Conservation (phyloP, 495 filamentous ascomycete genomes). For the Staphylotrichum longicolle region DNA sequence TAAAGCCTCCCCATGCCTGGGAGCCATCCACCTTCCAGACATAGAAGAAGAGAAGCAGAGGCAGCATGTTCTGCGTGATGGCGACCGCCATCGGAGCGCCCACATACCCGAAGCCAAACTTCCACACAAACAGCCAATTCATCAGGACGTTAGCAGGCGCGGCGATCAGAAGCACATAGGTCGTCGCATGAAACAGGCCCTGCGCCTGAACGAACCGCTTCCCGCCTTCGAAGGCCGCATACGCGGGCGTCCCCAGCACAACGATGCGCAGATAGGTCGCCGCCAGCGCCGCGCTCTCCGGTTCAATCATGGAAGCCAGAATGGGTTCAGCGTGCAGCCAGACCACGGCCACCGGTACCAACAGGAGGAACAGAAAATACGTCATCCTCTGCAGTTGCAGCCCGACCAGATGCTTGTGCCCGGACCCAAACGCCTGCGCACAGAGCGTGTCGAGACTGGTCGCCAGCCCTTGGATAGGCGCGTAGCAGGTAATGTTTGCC, state of each 20-base stretch:
- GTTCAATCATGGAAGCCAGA: slow-evolving; percentile 56
- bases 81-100: slow-evolving; percentile 86
- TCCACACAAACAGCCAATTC: slow-evolving; percentile 74
- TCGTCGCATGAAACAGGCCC: slow-evolving; percentile 66
- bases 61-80: slow-evolving; percentile 77
- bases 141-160: slow-evolving; percentile 65
- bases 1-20: slow-evolving; percentile 86
- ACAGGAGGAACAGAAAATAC: slow-evolving; percentile 60
- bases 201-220: slow-evolving; percentile 75
- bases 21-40: slow-evolving; percentile 70
- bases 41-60: slow-evolving; percentile 71
- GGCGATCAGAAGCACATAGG: slow-evolving; percentile 63
- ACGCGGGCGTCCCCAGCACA: slow-evolving; percentile 63
- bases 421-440: slow-evolving; percentile 71
- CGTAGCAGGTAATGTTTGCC: slow-evolving; percentile 71
- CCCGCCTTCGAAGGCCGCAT: slow-evolving; percentile 65
- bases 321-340: slow-evolving; percentile 61
- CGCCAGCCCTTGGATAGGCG: slow-evolving; percentile 66
- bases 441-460: slow-evolving; percentile 74
- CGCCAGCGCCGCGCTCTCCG: slow-evolving; percentile 60
- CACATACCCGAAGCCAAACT: slow-evolving; percentile 72
- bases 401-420: slow-evolving; percentile 66
- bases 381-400: slow-evolving; percentile 71
- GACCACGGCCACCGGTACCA: slow-evolving; percentile 59
- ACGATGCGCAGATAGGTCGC: slow-evolving; percentile 66